Evolutionary conservation across 129 eudicot species (phyloP), one percentile per base, ranked within the genome.

Genomic region (Deinandra increscens): DNA sequence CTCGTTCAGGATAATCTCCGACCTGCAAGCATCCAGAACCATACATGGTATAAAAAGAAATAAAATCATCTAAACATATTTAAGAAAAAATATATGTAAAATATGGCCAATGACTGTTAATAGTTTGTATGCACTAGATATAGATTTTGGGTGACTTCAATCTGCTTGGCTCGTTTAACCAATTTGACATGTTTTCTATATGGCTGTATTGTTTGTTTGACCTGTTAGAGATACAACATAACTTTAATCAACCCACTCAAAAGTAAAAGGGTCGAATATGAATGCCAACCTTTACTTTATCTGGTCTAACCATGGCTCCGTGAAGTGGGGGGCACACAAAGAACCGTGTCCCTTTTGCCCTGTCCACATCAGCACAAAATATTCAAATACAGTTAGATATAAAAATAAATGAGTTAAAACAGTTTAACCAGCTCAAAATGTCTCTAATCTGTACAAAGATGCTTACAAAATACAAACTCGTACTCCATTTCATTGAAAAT

Each of bases 261-360:
- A 58, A 58, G 61, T 29, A 58, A 29, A 58, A 58, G 17, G 39
- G n/a, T 58, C 64, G 64, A 31, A 58, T 58, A 29, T 29, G 41
- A 58, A 59, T 23, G 37, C 80, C 70, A 61, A 92, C 98, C 96
- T 88, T 80, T 31, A 92, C 98, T 88, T 88, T 92, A 71, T 92
- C 98, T 12, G 96, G 96, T 81, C 98, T 84, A 77, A 92, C 89
- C 76, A 88, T 86, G 59, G 84, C 88, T 61, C 98, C 96, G 78
- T 90, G 93, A 60, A 89, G 95, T 50, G 95, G 86, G 23, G 95
- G 98, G 84, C 98, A 92, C 20, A 84, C 78, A 43, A 92, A 92
- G 81, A 75, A 89, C 17, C 98, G 89, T 44, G 78, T 87, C 66
- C 98, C 96, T 83, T 89, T 89, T 58, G 89, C 96, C 79, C 96